A percentile compares a stretch with the other conserved stretches of the same genome.
phyloP scores from a whole-genome alignment of 305 asterid species.

The Plantago coronopus region DNA sequence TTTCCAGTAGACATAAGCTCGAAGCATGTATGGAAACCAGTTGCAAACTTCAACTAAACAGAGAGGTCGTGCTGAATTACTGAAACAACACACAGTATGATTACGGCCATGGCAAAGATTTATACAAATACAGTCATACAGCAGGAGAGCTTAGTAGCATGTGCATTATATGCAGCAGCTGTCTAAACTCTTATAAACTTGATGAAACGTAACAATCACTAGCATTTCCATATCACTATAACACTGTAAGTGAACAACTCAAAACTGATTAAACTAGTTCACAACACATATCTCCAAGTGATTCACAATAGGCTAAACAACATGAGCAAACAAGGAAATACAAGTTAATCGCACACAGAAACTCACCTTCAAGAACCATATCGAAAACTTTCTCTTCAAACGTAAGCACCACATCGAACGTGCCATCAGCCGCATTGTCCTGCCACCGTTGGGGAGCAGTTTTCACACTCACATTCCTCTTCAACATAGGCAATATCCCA shows the following conservation, averaged over 20 bases:
- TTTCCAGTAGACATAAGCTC: too few relatives aligned
- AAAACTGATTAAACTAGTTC: neutral
- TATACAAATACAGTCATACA: neutral
- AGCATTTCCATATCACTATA: neutral
- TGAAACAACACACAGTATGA: neutral
- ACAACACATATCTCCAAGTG: too few relatives aligned
- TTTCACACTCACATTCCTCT: constrained; percentile 80
- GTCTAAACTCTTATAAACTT: too few relatives aligned
- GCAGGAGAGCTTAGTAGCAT: too few relatives aligned
- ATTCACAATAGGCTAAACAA: neutral
- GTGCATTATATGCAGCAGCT: too few relatives aligned
- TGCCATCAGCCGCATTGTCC: constrained; percentile 80
- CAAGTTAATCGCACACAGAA: too few relatives aligned
- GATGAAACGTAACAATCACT: neutral
- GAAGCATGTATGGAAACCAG: too few relatives aligned
- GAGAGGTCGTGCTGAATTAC: too few relatives aligned
- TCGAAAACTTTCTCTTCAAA: constrained; percentile 97
- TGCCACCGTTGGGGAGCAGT: constrained; percentile 96
- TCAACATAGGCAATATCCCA: constrained; percentile 92
- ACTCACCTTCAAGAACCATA: constrained; percentile 91
- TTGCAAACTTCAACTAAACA: too few relatives aligned
- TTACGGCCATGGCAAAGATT: neutral
- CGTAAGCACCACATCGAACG: constrained; percentile 82
- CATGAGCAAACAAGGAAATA: neutral
- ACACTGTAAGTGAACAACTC: neutral